Evolutionary conservation across 2,329 filamentous ascomycete species (phyloP).

Genomic region (Hypoxylon sp.): DNA sequence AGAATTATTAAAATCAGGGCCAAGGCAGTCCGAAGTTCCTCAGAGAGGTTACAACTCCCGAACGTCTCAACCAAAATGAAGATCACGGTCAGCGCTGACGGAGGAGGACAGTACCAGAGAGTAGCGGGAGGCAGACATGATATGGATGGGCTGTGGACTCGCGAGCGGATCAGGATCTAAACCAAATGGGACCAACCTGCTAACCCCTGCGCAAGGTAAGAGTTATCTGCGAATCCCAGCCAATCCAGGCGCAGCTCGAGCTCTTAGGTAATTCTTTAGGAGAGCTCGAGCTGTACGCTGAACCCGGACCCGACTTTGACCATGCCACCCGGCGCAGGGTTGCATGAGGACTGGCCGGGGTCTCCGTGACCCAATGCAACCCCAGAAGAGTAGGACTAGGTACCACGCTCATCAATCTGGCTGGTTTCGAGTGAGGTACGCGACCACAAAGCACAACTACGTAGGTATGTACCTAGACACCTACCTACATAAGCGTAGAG

Average conservation of each 20-base stretch:
- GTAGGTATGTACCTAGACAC: neutral
- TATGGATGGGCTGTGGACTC: constrained; percentile 36
- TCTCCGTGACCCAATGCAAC: constrained; percentile 32
- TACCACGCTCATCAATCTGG: constrained; percentile 3
- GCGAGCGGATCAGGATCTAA: constrained; percentile 30
- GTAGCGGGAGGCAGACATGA: constrained; percentile 16
- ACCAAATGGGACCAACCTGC: constrained; percentile 16
- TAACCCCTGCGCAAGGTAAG: constrained; percentile 29
- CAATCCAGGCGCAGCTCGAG: constrained; percentile 21
- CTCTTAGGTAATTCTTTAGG: constrained; percentile 24
- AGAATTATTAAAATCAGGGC: constrained; percentile 11
- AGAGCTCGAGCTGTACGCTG: constrained; percentile 12
- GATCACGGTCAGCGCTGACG: constrained; percentile 24
- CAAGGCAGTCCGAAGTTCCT: constrained; percentile 3
- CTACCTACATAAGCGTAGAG: neutral
- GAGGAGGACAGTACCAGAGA: constrained; percentile 19
- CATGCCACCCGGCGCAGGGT: constrained; percentile 22
- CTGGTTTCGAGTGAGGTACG: constrained; percentile 12
- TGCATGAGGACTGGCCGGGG: constrained; percentile 34
- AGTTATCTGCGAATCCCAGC: constrained; percentile 17
- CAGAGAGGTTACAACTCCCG: constrained; percentile 1
- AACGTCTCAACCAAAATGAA: constrained; percentile 28
- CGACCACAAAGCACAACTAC: neutral
- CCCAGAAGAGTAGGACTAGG: constrained; percentile 6
- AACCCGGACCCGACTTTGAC: constrained; percentile 16